These are phyloP conservation scores for Diaporthe destruens DNA, from an alignment of 2,329 filamentous ascomycete species.

Conservation along the genomic window DNA sequence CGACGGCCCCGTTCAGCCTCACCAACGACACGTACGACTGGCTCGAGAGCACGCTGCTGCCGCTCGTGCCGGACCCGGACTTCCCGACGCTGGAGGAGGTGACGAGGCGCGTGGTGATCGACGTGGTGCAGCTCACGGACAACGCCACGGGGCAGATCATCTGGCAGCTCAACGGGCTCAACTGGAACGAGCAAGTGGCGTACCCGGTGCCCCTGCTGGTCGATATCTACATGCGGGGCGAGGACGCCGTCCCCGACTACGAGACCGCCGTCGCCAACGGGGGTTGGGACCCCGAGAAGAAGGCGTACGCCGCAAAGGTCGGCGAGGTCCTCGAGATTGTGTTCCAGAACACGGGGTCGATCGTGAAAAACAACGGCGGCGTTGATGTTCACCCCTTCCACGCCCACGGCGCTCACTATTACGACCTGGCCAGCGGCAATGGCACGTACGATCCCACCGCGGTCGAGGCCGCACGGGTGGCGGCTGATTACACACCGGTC, in stretches of 20 bases:
- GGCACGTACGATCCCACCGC: conserved; percentile 63
- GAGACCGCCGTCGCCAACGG: conserved; percentile 60
- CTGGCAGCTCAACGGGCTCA: conserved; percentile 58
- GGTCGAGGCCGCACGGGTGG: conserved; percentile 59
- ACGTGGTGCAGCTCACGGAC: conserved; percentile 55
- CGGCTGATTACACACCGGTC: conserved; percentile 52
- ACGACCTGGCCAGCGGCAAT: conserved; percentile 65
- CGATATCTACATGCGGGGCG: conserved; percentile 63
- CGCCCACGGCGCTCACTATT: conserved; percentile 66
- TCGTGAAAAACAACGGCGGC: conserved; percentile 56
- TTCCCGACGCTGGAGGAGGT: conserved; percentile 60
- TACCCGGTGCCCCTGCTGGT: conserved; percentile 60
- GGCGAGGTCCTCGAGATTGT: conserved; percentile 70
- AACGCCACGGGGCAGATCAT: conserved; percentile 49
- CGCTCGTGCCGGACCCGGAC: conserved; percentile 48
- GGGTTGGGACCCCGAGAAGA: conserved; percentile 66
- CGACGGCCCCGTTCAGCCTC: conserved; percentile 49
- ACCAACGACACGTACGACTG: conserved; percentile 54
- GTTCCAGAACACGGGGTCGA: conserved; percentile 47
- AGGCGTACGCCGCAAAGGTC: conserved; percentile 64
- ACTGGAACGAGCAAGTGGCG: conserved; percentile 57
- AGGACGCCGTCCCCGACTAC: conserved; percentile 63
- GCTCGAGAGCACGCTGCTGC: conserved; percentile 61
- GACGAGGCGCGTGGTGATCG: conserved; percentile 62
- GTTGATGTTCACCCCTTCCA: conserved; percentile 65